Evolutionary conservation across 2,329 filamentous ascomycete genomes (phyloP).

Genomic region (Akanthomyces lecanii): DNA sequence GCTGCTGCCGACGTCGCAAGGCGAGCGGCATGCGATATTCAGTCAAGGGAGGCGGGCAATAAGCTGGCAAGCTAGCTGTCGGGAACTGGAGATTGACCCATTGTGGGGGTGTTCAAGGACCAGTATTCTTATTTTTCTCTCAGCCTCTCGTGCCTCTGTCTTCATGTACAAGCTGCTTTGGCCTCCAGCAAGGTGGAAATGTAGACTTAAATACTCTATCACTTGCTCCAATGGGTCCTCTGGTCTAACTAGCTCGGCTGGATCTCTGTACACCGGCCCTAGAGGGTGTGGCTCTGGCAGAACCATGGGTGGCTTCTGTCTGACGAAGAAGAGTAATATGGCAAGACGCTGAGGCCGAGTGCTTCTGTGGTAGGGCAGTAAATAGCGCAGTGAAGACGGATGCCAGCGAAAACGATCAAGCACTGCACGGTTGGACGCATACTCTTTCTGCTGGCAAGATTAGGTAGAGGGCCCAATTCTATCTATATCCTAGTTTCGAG

Average conservation of each 20-base stretch:
- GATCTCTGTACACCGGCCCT: neutral
- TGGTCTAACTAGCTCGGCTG: neutral
- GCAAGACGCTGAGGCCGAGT: neutral
- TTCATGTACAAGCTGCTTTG: neutral
- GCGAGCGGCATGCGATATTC: neutral
- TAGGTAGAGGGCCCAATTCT: neutral
- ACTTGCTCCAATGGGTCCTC: neutral
- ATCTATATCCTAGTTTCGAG: neutral
- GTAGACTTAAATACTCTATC: constrained; percentile 4
- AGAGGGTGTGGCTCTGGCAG: constrained; percentile 2
- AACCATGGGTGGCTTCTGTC: neutral
- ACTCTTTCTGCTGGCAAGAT: neutral
- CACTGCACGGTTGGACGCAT: neutral
- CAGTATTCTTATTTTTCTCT: neutral
- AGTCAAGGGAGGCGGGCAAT: neutral
- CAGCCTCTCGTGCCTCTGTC: no score
- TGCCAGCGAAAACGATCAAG: neutral
- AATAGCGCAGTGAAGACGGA: neutral
- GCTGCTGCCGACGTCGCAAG: constrained; percentile 6
- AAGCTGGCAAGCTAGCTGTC: neutral
- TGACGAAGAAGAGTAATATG: constrained; percentile 10
- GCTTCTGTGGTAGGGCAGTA: neutral
- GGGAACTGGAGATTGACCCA: neutral
- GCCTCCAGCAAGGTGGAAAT: constrained; percentile 4
- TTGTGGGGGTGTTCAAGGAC: neutral